Evolutionary conservation across 2,329 filamentous ascomycete species (phyloP).

Genomic region (Ceratocystis cacaofunesta): DNA sequence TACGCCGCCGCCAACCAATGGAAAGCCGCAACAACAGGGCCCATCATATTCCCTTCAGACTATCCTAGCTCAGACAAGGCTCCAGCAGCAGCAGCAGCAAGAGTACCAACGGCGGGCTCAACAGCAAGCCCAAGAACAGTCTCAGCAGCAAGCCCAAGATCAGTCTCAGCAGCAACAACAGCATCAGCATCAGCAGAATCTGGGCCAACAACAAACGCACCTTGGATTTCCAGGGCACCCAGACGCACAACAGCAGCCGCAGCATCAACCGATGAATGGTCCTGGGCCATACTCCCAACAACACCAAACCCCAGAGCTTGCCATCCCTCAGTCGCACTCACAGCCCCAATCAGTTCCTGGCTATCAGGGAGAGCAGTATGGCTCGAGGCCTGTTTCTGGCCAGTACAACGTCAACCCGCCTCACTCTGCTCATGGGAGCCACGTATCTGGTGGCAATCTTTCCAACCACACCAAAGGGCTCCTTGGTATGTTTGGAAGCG

Average conservation of each 20-base stretch:
- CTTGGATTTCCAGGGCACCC: not conserved
- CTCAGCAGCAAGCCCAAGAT: slow-evolving; percentile 19
- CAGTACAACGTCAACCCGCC: slow-evolving; percentile 11
- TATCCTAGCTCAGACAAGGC: slow-evolving; percentile 13
- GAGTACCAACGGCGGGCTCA: slow-evolving; percentile 17
- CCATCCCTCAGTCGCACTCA: slow-evolving; percentile 8
- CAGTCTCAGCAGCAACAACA: slow-evolving; percentile 20
- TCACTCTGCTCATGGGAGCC: not conserved
- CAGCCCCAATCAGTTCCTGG: slow-evolving; percentile 12
- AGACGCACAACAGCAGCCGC: not conserved
- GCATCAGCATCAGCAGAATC: slow-evolving; percentile 15
- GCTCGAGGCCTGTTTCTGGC: slow-evolving; percentile 11
- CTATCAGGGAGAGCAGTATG: slow-evolving; percentile 4
- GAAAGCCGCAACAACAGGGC: slow-evolving; percentile 11
- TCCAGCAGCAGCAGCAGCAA: slow-evolving; percentile 15
- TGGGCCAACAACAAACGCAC: not conserved
- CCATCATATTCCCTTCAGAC: slow-evolving; percentile 10
- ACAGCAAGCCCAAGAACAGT: slow-evolving; percentile 11
- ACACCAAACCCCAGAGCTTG: not conserved
- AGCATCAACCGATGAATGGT: not conserved
- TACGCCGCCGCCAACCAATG: slow-evolving; percentile 17
- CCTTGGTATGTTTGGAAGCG: slow-evolving; percentile 26
- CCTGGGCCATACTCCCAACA: slow-evolving; percentile 10
- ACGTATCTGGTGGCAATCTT: slow-evolving; percentile 18
- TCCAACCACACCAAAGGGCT: slow-evolving; percentile 26